These are phyloP conservation scores for Alternaria dauci DNA, from an alignment of 2,329 filamentous ascomycete genomes.

Conservation along the genomic window DNA sequence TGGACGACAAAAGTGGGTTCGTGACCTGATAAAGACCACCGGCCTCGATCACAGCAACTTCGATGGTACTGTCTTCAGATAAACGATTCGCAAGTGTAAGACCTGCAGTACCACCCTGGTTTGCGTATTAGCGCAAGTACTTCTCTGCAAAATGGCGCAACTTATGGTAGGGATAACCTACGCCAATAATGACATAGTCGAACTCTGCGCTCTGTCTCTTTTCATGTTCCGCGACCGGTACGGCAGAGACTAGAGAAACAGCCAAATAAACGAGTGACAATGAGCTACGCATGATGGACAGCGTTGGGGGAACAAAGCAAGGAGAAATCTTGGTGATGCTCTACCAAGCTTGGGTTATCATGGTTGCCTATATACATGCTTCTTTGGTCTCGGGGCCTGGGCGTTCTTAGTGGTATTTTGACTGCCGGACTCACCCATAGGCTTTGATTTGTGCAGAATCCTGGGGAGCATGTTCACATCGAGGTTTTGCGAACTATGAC, in stretches of 20 bases:
- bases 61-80: neutral
- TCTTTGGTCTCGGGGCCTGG: neutral
- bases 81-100: conserved; percentile 5
- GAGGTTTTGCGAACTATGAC: neutral
- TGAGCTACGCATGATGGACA: neutral
- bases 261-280: conserved; percentile 15
- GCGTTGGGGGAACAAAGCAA: neutral
- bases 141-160: neutral
- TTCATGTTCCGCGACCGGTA: conserved; percentile 6
- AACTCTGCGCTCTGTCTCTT: conserved; percentile 19
- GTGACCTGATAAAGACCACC: conserved; percentile 30
- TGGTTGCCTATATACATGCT: neutral
- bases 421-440: neutral
- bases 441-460: neutral
- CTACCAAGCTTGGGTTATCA: neutral
- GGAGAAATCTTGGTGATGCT: neutral
- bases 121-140: neutral
- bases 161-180: neutral
- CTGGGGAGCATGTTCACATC: neutral
- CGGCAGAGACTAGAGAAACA: neutral
- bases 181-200: conserved; percentile 30
- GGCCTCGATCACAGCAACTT: conserved; percentile 36
- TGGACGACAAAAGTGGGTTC: conserved; percentile 19
- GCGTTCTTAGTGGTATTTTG: neutral
- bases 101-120: conserved; percentile 7